Evolutionary conservation across 2,329 filamentous ascomycete genomes (phyloP).

Genomic region (Trichoderma sp.): DNA sequence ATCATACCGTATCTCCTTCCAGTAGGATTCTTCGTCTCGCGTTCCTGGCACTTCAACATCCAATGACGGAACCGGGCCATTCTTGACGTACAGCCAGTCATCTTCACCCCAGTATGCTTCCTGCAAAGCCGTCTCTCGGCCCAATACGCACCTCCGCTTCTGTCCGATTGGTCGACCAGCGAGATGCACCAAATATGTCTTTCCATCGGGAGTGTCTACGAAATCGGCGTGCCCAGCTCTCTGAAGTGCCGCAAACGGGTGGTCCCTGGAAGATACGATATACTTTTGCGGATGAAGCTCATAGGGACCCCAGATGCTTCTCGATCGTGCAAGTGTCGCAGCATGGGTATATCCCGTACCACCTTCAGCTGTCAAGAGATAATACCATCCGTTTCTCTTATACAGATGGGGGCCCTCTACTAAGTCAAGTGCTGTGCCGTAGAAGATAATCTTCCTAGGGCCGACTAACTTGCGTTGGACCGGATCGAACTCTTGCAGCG

Average conservation of each 20-base stretch:
- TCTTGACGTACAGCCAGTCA: slow-evolving; percentile 62
- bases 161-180: slow-evolving; percentile 51
- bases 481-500: slow-evolving; percentile 57
- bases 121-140: slow-evolving; percentile 57
- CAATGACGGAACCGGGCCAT: slow-evolving; percentile 55
- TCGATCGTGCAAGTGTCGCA: slow-evolving; percentile 55
- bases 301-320: slow-evolving; percentile 59
- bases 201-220: slow-evolving; percentile 53
- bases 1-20: slow-evolving; percentile 48
- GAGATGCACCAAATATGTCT: slow-evolving; percentile 54
- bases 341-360: slow-evolving; percentile 62
- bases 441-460: slow-evolving; percentile 54
- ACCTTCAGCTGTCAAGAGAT: slow-evolving; percentile 58
- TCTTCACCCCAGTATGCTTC: slow-evolving; percentile 58
- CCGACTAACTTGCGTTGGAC: slow-evolving; percentile 50
- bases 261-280: slow-evolving; percentile 53
- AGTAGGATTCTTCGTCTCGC: slow-evolving; percentile 49
- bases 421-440: slow-evolving; percentile 53
- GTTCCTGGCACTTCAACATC: slow-evolving; percentile 49
- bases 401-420: slow-evolving; percentile 60
- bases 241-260: slow-evolving; percentile 49
- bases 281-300: slow-evolving; percentile 58
- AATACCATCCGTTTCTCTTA: slow-evolving; percentile 58
- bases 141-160: slow-evolving; percentile 51
- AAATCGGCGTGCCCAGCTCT: slow-evolving; percentile 54